Conservation (phyloP, 371 early-diverging fungal species). For the Apophysomyces trapeziformis region DNA sequence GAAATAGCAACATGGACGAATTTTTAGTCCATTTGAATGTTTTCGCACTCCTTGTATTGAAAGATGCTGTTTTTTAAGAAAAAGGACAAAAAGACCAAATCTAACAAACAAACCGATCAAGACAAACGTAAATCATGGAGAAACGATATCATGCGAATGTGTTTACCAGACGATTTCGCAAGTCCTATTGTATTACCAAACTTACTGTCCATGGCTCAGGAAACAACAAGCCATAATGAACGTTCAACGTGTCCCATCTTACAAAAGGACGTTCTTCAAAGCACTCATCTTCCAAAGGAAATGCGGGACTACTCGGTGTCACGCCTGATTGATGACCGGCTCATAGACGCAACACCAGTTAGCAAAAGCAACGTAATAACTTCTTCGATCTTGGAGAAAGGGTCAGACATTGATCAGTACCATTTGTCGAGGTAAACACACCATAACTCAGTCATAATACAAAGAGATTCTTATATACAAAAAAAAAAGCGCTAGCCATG, state of each 20-base stretch:
- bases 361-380: conserved; percentile 15
- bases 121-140: background rate
- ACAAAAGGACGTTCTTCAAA: background rate
- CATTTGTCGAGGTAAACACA: background rate
- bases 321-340: conserved; percentile 20
- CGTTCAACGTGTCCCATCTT: background rate
- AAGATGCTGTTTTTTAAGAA: conserved; percentile 5
- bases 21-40: background rate
- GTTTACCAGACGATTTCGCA: conserved; percentile 3
- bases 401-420: background rate
- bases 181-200: conserved; percentile 2
- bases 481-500: background rate
- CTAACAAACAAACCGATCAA: background rate
- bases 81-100: background rate
- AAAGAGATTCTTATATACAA: background rate
- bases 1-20: conserved; percentile 7
- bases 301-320: conserved; percentile 11
- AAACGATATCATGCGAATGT: background rate
- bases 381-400: background rate
- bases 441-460: background rate
- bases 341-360: conserved; percentile 8
- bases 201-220: background rate
- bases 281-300: background rate
- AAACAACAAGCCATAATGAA: background rate
- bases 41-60: conserved; percentile 5